Evolutionary conservation across 106 monocot genomes (phyloP), one percentile per base, ranked within the genome.

Genomic region (Allium sativum): DNA sequence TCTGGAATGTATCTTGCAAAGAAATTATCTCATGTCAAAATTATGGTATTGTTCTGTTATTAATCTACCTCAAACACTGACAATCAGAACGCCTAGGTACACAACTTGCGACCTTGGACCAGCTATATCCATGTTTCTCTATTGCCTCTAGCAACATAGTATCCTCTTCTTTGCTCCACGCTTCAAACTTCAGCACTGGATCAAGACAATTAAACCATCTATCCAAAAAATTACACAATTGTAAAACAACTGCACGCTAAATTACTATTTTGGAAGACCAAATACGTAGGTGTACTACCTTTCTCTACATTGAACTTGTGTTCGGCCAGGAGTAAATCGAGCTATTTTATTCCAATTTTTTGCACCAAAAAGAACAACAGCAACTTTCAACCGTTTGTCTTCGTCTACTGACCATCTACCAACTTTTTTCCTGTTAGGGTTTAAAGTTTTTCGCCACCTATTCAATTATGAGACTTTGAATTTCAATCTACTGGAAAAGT

Each of bases 131-230:
- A 77, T 81, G 74, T 61, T 64, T 61, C 7, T 65, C 51, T 60
- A 92, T 87, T 58, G 88, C 84, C 52, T 53, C 74, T 54, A 79
- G 71, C 51, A 98, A 70, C 69, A 74, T 88, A 22, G 73, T 64
- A 79, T 98, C 98, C 70, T 98, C 98, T 76, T 92, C 98, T 71
- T 64, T 72, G 56, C 78, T 88, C 98, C 98, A 98, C 45, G 76
- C 67, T 18, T 77, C 65, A 21, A 85, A 66, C 59, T 85, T 81
- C 44, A 98, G 65, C 50, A 84, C 62, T 48, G 98, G 98, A 78
- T 98, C 85, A 58, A 98, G 74, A 75, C 87, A 85, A 78, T 98
- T 92, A 55, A 80, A 80, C 98, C 98, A 98, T 74, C 98, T 98
- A 67, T 31, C 7, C 63, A 12, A 40, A 64, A 4, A 69, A 42